A percentile compares a stretch with the other conserved stretches of the same genome.
phyloP scores from a whole-genome alignment of 2,329 filamentous ascomycete genomes.

The Fusarium sp. region DNA sequence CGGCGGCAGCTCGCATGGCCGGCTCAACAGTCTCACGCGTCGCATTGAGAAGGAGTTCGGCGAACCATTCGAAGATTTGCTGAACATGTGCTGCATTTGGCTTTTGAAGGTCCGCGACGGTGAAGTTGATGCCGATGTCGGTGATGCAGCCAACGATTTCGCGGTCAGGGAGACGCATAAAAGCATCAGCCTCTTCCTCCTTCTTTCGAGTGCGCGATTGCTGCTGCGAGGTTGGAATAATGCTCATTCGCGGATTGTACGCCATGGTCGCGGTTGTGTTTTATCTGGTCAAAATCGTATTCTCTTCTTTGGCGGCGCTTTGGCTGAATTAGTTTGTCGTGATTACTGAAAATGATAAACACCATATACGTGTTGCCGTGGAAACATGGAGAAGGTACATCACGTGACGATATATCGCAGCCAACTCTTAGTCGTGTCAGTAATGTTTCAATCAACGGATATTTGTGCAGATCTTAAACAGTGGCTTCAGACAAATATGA shows the following conservation, averaged over 20 bases:
- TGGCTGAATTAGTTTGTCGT: constrained; percentile 17
- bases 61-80: constrained; percentile 98
- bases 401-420: constrained; percentile 35
- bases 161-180: constrained; percentile 70
- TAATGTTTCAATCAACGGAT: constrained; percentile 5
- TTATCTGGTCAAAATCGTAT: not conserved
- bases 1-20: constrained; percentile 91
- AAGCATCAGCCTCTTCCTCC: constrained; percentile 69
- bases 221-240: constrained; percentile 65
- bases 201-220: constrained; percentile 66
- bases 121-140: constrained; percentile 94
- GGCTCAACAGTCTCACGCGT: constrained; percentile 94
- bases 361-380: constrained; percentile 40
- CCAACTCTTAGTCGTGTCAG: constrained; percentile 2
- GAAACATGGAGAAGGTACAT: constrained; percentile 28
- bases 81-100: constrained; percentile 95
- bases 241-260: constrained; percentile 71
- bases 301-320: constrained; percentile 13
- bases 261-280: constrained; percentile 58
- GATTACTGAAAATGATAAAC: constrained; percentile 38
- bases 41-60: constrained; percentile 91
- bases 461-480: constrained; percentile 4
- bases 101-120: constrained; percentile 87
- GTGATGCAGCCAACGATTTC: constrained; percentile 98
- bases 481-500: constrained; percentile 23